phyloP scores from a whole-genome alignment of 257 asterid species.

The Scutellaria galericulata region DNA sequence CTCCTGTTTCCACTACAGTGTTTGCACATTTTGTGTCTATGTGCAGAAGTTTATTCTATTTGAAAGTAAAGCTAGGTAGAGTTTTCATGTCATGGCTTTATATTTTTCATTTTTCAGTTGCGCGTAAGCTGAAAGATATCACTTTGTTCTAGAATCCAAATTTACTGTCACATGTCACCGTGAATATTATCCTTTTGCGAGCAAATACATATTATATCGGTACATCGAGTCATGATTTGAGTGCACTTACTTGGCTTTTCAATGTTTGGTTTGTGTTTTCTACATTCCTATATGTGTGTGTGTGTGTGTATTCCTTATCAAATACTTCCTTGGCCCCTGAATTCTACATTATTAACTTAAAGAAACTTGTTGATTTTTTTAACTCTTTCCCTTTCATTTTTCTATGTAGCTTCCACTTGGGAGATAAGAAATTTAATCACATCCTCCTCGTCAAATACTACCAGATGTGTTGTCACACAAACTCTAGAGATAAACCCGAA shows the following conservation, averaged over 20 bases:
- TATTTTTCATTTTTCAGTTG: conserved; percentile 1
- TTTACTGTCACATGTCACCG: conserved; percentile 21
- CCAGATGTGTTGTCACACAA: conserved; percentile 80
- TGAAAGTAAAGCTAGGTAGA: conserved; percentile 17
- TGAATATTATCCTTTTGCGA: conserved; percentile 26
- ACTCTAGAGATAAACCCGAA: conserved; percentile 81
- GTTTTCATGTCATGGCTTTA: conserved; percentile 24
- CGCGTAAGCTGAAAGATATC: conserved; percentile 25
- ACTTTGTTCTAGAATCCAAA: background rate
- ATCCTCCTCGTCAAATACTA: conserved; percentile 50
- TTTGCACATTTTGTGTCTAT: background rate
- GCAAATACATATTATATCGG: conserved; percentile 28
- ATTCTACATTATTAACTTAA: conserved; percentile 12
- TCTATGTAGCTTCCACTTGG: conserved; percentile 87
- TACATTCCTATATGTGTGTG: background rate
- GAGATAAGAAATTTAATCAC: conserved; percentile 76
- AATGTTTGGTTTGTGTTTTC: conserved; percentile 26
- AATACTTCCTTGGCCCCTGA: background rate
- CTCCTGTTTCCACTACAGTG: conserved; percentile 5
- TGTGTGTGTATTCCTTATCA: background rate
- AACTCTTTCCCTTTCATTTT: conserved; percentile 37
- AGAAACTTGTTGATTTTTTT: conserved; percentile 27
- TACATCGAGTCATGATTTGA: background rate
- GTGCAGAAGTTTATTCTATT: conserved; percentile 27
- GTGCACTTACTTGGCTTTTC: conserved; percentile 14